Base-by-base conservation (phyloP, 208 protist species). In the Phytomonas sp. region DNA sequence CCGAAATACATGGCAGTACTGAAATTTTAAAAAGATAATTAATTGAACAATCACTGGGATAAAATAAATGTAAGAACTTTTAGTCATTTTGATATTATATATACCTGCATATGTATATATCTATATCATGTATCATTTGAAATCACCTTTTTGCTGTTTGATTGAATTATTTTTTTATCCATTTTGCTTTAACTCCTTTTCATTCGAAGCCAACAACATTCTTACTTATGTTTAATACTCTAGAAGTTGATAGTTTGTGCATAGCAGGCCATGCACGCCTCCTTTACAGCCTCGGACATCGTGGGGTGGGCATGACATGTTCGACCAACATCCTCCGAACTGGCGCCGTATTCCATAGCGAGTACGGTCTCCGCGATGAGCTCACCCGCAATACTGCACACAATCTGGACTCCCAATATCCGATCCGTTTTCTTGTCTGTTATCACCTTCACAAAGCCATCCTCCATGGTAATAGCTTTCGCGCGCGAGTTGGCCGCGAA, bases 291-390 rank as follows among this genome's bases (percentile, higher is more conserved):
- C 91, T 99, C 98, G 28, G 83, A 92, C 74, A 99, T 88, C 13
- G 98, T 99, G 66, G 98, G 98, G 89, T 99, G 98, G 36, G 98
- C 98, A 83, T 99, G 98, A 89, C 98, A 99, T 15, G 98, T 98
- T 77, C 98, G 91, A 33, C 93, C 98, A 30, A 99, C 84, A 76
- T 99, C 98, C 86, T 99, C 98, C 43, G 88, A 87, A 61, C 87
- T 96, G 9, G 97, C 98, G 71, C 97, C 98, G 89, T 99, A 99
- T 85, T 99, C 98, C 85, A 99, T 98, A 46, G 96, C 98, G 7
- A 99, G 88, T n/a, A 91, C 87, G 30, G 87, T 84, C 88, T 99
- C 98, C 51, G 92, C 94, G 71, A 99, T 99, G 74, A 99, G 79
- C 86, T 99, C 98, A 46, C 98, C 97, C 30, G 98, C 98, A 4